Evolutionary conservation across 2,329 filamentous ascomycete species (phyloP), one percentile per base, ranked within the genome.

Genomic region (Lachnellula occidentalis): DNA sequence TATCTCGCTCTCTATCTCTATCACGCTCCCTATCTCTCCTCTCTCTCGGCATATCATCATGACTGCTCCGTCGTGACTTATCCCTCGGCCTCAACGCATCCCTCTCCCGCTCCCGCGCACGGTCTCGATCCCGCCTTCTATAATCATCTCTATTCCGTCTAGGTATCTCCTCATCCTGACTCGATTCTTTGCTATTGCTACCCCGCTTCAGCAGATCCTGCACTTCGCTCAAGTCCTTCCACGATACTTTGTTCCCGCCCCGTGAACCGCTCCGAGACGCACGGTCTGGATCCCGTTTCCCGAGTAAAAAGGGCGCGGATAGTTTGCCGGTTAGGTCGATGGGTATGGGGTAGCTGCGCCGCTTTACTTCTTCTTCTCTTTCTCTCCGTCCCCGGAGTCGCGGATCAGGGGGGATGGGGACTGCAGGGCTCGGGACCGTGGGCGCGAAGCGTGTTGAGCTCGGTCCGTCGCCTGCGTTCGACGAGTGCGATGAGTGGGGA

Each of bases 201-300:
- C 34, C 52, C 31, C 51, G 56, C 11, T 47, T 50, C 36, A 48
- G 48, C 17, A 54, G 41, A 11, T 60, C 61, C 41, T 39, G 47
- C n/a, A 64, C 58, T 14, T 57, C 56, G 19, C 58, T 60, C 4
- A 63, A 48, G 39, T 57, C 59, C 34, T 58, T 57, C 61, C 61
- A 63, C n/a, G 58, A 46, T 4, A 63, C 57, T 15, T 58, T 60
- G 14, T 50, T 49, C 6, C 34, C 48, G 11, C 53, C 55, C 24
- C 49, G 51, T 4, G 59, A 60, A 22, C 48, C 15, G 41, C 55
- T 57, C 39, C 53, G 21, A 15, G 55, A 22, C 45, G 48, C 14
- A 51, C 50, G 41, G 34, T 60, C 56, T 22, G 19, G 66, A 15
- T 73, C 74, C 54, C 71, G 62, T 7, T 75, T 72, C 5, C 69